Conservation (phyloP, 176 grass and related monocot genomes). For the Eremochloa ophiuroides region DNA sequence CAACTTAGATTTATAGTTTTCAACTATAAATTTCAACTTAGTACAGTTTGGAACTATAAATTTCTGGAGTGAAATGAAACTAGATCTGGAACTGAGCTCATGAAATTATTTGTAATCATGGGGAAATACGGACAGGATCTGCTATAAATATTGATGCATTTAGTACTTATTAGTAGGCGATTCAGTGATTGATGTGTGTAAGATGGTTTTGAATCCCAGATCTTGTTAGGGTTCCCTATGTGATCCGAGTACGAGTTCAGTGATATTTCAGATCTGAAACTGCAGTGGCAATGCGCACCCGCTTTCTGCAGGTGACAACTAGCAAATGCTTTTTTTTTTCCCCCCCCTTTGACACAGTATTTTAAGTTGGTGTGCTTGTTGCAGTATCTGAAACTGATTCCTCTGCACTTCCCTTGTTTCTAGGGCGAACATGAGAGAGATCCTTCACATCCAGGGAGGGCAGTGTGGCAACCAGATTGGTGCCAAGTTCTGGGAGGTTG, state of each 20-base stretch:
- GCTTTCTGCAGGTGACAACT: neutral
- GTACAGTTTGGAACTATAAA: neutral
- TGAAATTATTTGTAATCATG: neutral
- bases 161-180: neutral
- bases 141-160: neutral
- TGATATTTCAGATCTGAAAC: neutral
- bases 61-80: neutral
- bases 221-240: neutral
- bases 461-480: slow-evolving; percentile 82
- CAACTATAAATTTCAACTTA: too few species aligned
- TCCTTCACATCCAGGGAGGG: slow-evolving; percentile 70
- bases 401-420: neutral
- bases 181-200: neutral
- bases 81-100: neutral
- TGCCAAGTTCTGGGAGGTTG: slow-evolving; percentile 79
- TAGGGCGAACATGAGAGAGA: slow-evolving; percentile 69
- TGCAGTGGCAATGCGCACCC: neutral
- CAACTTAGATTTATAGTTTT: neutral
- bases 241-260: neutral
- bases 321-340: neutral
- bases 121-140: neutral
- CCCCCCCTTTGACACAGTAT: neutral
- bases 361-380: neutral
- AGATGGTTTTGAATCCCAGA: neutral
- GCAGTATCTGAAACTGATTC: neutral